These are phyloP conservation scores for Wickerhamomyces ciferrii DNA, from an alignment of 805 yeast genomes.

Conservation along the genomic window DNA sequence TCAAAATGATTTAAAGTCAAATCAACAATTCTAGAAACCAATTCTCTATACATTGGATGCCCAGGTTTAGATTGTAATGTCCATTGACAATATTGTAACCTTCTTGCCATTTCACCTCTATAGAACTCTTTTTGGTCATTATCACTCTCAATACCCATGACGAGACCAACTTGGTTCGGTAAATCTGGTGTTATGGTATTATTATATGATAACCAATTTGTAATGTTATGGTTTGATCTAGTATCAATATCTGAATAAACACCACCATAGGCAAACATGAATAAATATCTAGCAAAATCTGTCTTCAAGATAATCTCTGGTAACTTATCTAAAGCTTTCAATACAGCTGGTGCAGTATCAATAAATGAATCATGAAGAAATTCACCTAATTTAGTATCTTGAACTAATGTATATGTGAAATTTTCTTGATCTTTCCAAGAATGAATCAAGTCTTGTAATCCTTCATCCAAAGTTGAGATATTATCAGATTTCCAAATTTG, in stretches of 20 bases:
- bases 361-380: not conserved
- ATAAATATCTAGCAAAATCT: constrained; percentile 74
- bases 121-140: constrained; percentile 48
- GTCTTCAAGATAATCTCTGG: constrained; percentile 54
- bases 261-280: constrained; percentile 72
- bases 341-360: not conserved
- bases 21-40: constrained; percentile 50
- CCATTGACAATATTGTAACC: constrained; percentile 59
- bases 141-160: constrained; percentile 49
- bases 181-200: not conserved
- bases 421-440: not conserved
- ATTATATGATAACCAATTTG: not conserved
- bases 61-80: constrained; percentile 55
- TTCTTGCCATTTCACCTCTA: constrained; percentile 40
- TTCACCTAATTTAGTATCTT: not conserved
- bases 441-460: not conserved
- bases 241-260: constrained; percentile 78
- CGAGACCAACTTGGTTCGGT: constrained; percentile 41
- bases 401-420: not conserved
- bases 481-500: not conserved
- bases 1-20: constrained; percentile 37
- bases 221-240: not conserved
- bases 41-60: constrained; percentile 51
- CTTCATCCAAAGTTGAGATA: not conserved
- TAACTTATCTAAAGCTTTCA: not conserved